phyloP scores from a whole-genome alignment of 306 rosid genomes.

The Prunus kanzakura region DNA sequence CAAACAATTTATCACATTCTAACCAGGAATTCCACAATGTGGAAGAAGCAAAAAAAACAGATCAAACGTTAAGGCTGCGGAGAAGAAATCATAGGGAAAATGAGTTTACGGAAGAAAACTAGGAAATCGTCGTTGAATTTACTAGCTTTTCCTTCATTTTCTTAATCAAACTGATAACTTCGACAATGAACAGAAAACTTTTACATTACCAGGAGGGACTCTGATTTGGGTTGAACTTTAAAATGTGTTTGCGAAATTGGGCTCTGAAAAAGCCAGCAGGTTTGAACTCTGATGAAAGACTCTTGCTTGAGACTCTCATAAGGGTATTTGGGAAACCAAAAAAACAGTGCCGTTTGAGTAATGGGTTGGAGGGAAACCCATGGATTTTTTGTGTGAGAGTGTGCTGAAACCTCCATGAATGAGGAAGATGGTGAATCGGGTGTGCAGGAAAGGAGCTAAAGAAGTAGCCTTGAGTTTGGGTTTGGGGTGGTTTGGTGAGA shows the following conservation, averaged over 20 bases:
- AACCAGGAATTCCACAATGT: background rate
- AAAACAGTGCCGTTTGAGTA: slow-evolving; percentile 20
- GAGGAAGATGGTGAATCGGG: slow-evolving; percentile 27
- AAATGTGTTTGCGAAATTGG: slow-evolving; percentile 32
- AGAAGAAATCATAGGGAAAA: background rate
- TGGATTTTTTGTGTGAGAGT: slow-evolving; percentile 29
- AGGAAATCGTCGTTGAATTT: background rate
- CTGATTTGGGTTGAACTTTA: slow-evolving; percentile 25
- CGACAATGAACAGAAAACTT: background rate
- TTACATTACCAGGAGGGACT: slow-evolving; percentile 45
- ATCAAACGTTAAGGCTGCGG: background rate
- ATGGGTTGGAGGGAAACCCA: slow-evolving; percentile 38
- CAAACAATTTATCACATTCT: background rate
- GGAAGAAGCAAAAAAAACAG: background rate
- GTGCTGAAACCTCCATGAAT: slow-evolving; percentile 36
- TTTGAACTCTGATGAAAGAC: slow-evolving; percentile 24
- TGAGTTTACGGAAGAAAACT: background rate
- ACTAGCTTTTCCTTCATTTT: background rate
- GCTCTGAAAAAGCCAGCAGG: slow-evolving; percentile 20
- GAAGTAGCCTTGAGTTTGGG: slow-evolving; percentile 25
- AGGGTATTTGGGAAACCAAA: slow-evolving; percentile 37
- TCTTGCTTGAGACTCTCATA: slow-evolving; percentile 24
- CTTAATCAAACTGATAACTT: background rate
- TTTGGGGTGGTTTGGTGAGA: slow-evolving; percentile 26
- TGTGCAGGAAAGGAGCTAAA: slow-evolving; percentile 19